Conservation (phyloP, 176 grass and related monocot genomes). For the Rhipidocladum racemiflorum region DNA sequence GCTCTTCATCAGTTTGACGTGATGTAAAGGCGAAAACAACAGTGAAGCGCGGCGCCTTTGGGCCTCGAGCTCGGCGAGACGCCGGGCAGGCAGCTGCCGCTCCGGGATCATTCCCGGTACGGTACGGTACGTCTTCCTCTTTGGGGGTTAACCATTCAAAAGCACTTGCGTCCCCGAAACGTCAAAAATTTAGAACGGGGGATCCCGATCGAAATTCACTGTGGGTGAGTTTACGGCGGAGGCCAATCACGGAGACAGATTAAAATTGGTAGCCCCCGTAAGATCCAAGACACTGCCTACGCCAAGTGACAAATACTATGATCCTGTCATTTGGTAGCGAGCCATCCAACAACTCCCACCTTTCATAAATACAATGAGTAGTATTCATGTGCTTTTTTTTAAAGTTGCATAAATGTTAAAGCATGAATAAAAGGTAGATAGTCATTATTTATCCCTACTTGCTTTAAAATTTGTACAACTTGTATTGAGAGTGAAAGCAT, state of each 20-base stretch:
- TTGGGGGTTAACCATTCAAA: not conserved
- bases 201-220: not conserved
- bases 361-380: no score
- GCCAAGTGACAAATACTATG: not conserved
- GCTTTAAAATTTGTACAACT: no score
- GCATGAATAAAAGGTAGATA: no score
- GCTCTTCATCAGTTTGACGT: constrained; percentile 26
- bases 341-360: not conserved
- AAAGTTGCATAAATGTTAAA: no score
- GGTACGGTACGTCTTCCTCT: no score
- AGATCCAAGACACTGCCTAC: not conserved
- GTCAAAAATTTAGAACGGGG: not conserved
- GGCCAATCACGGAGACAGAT: no score
- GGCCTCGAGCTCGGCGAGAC: not conserved
- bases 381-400: no score
- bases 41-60: not conserved
- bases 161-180: not conserved
- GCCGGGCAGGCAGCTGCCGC: not conserved
- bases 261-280: no score
- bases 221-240: not conserved
- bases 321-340: constrained; percentile 10
- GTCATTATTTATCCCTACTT: no score
- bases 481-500: no score
- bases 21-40: constrained; percentile 39
- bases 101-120: not conserved